Base-by-base conservation (phyloP, 164 flowering plant species). In the Magnolia officinalis region DNA sequence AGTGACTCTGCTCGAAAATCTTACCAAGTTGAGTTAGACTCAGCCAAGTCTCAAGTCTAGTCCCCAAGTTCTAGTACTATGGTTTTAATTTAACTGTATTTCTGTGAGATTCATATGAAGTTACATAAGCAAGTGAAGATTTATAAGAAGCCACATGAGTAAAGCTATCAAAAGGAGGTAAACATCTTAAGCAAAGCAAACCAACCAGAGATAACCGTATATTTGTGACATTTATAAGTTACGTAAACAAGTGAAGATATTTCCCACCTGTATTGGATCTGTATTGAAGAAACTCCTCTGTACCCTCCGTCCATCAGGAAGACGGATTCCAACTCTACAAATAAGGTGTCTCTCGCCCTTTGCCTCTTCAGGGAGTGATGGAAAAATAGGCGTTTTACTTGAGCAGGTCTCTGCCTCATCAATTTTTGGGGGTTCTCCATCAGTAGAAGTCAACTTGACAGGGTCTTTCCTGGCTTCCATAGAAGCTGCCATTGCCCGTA, bases 271-370 rank as follows among this genome's bases (percentile, higher is more conserved):
- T 73, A 93, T 84, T 63, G 97, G 88, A 76, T 96, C 99, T 61
- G 88, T 82, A 19, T 87, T 88, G 1, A 90, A 82, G 75, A 96
- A 96, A 81, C 83, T 92, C 73, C 98, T 82, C 88, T 93, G 98
- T 70, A 90, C 84, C 80, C 98, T 89, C 21, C 92, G 90, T 14
- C 99, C 99, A 82, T 92, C 92, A 51, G 98, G 99, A 73, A 96
- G 93, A 71, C 98, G 97, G 23, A 96, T 77, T 50, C 95, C 97
- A 71, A 96, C 93, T 79, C 95, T 84, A 83, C 99, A 96, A 73
- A 91, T 87, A 23, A 92, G 91, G 73, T 31, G 88, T 72, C 83
- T 89, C 52, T 96, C 98, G 51, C 86, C 91, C 71, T 86, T 90
- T 8, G 99, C 95, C 78, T 96, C 98, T 84, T 90, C 98, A 26